Conservation (phyloP, 352 stramenopile species). For the Phytophthora cactorum region DNA sequence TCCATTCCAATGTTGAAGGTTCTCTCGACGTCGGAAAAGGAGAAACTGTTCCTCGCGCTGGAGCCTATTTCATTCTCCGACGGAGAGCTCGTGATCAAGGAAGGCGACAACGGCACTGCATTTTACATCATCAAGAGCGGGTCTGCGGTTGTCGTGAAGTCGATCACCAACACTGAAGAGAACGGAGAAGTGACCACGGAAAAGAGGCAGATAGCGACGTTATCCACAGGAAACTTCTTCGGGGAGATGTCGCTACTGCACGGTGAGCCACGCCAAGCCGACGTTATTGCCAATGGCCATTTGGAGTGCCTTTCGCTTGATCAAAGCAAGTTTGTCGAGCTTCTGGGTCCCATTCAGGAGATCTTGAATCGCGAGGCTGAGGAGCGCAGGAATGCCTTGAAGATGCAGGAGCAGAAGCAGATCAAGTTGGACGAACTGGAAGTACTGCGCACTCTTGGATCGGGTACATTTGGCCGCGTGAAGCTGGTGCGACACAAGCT, state of each 20-base stretch:
- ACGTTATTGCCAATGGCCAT: constrained; percentile 69
- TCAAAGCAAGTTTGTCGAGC: constrained; percentile 83
- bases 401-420: constrained; percentile 37
- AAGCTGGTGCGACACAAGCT: constrained; percentile 90
- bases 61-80: constrained; percentile 58
- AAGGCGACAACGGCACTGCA: constrained; percentile 71
- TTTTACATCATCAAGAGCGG: constrained; percentile 89
- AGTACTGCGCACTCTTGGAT: constrained; percentile 89
- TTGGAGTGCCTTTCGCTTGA: constrained; percentile 92
- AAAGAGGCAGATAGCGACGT: constrained; percentile 59
- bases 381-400: constrained; percentile 48
- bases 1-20: constrained; percentile 77
- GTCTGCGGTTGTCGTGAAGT: constrained; percentile 60
- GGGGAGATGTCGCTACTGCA: constrained; percentile 77
- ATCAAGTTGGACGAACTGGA: constrained; percentile 84
- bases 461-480: constrained; percentile 96
- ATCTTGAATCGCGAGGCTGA: constrained; percentile 73
- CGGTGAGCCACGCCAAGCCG: constrained; percentile 61
- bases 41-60: constrained; percentile 68
- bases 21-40: constrained; percentile 61
- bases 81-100: constrained; percentile 62
- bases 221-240: constrained; percentile 69
- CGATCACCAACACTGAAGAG: constrained; percentile 38
- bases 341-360: constrained; percentile 81
- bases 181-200: constrained; percentile 16